Evolutionary conservation across 2,329 filamentous ascomycete species (phyloP).

Genomic region (Harringtonia aguacate): DNA sequence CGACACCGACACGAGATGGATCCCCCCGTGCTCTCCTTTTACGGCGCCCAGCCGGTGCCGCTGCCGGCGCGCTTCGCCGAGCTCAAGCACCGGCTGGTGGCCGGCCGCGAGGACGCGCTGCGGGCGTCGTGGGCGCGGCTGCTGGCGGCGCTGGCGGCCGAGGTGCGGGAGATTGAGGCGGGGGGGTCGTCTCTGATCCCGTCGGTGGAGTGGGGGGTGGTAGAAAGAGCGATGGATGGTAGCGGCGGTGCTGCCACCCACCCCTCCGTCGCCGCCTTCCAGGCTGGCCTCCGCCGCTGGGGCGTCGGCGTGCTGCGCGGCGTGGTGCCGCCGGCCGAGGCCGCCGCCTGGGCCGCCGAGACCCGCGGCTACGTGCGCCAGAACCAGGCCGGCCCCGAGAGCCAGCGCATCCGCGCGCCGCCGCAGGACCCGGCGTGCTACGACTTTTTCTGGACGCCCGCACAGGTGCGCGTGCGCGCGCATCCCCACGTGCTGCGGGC

Average conservation of each 20-base stretch:
- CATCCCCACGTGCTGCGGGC: constrained; percentile 53
- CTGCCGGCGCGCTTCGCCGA: constrained; percentile 46
- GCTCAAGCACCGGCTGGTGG: constrained; percentile 43
- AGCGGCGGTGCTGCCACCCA: too few species aligned
- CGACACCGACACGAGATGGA: constrained; percentile 23
- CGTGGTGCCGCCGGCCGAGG: constrained; percentile 46
- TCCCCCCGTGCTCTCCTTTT: constrained; percentile 43
- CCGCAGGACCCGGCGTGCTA: constrained; percentile 58
- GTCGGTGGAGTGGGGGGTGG: constrained; percentile 44
- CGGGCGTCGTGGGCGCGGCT: constrained; percentile 45
- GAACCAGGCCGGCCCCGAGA: not conserved
- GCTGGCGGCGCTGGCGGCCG: constrained; percentile 36
- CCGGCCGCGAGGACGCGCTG: constrained; percentile 42
- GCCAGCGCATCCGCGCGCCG: constrained; percentile 38
- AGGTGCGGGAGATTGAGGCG: constrained; percentile 27
- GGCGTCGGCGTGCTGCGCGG: constrained; percentile 56
- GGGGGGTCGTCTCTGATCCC: constrained; percentile 43
- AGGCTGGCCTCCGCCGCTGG: constrained; percentile 45
- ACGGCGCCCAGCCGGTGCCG: constrained; percentile 46
- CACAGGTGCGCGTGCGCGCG: constrained; percentile 56
- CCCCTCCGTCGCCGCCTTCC: too few species aligned
- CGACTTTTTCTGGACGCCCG: constrained; percentile 64
- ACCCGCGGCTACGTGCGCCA: constrained; percentile 46
- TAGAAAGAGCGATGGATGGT: too few species aligned
- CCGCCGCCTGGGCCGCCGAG: constrained; percentile 46